These are phyloP conservation scores for Phytophthora pseudosyringae DNA, from an alignment of 352 stramenopile genomes.

Conservation along the genomic window DNA sequence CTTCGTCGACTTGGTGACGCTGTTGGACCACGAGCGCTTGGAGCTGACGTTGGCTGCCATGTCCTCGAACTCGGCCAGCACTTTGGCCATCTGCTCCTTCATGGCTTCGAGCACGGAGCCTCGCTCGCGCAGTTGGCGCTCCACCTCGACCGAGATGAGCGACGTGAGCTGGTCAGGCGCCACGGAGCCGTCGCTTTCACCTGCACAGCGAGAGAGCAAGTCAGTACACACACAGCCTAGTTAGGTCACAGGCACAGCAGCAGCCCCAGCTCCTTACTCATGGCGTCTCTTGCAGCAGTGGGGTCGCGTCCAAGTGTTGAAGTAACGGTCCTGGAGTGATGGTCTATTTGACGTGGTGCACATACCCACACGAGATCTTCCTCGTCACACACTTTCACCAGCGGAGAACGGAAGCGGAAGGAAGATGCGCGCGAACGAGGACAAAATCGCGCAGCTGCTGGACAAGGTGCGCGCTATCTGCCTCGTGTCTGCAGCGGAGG, in stretches of 20 bases:
- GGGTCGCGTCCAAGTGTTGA: slow-evolving; percentile 14
- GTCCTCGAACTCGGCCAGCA: slow-evolving; percentile 77
- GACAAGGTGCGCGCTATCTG: slow-evolving; percentile 60
- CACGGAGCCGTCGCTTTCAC: slow-evolving; percentile 34
- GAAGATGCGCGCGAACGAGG: slow-evolving; percentile 75
- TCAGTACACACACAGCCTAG: neutral
- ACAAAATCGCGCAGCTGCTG: slow-evolving; percentile 80
- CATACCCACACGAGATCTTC: slow-evolving; percentile 23
- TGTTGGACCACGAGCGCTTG: slow-evolving; percentile 78
- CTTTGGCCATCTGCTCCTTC: slow-evolving; percentile 72
- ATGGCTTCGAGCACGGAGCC: slow-evolving; percentile 60
- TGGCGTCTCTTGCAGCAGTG: slow-evolving; percentile 6
- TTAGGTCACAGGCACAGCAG: neutral
- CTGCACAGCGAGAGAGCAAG: slow-evolving; percentile 4
- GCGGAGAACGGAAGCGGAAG: slow-evolving; percentile 14
- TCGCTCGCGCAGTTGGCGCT: slow-evolving; percentile 60
- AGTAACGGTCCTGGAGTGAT: slow-evolving; percentile 30
- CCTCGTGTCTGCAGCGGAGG: neutral
- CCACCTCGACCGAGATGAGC: slow-evolving; percentile 69
- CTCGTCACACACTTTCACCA: slow-evolving; percentile 23
- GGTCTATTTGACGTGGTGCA: slow-evolving; percentile 17
- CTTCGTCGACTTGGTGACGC: slow-evolving; percentile 46
- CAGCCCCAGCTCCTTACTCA: slow-evolving; percentile 17
- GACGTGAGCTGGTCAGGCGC: slow-evolving; percentile 63
- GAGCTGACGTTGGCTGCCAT: slow-evolving; percentile 55